Conservation (phyloP, 306 rosid species). For the Adenanthera pavonina region DNA sequence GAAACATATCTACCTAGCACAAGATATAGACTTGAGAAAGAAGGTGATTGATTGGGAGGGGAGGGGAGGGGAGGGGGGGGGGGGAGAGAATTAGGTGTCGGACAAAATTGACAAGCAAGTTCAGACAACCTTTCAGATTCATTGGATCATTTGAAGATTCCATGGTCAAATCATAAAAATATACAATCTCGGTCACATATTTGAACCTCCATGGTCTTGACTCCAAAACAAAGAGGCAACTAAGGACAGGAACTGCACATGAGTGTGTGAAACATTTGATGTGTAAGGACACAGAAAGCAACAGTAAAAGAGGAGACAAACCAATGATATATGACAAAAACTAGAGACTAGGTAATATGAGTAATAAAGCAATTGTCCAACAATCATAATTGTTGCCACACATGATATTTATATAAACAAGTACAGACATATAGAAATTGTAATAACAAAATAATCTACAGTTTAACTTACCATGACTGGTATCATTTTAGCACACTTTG, state of each 20-base stretch:
- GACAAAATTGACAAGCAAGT: too few relatives aligned
- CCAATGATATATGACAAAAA: conserved; percentile 24
- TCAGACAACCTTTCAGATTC: too few relatives aligned
- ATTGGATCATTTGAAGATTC: conserved; percentile 1
- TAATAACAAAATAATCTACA: not conserved
- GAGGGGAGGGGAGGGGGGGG: not conserved
- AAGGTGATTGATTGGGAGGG: not conserved
- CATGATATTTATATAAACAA: conserved; percentile 11
- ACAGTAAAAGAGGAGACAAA: not conserved
- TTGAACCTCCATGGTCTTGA: not conserved
- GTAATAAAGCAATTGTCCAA: not conserved
- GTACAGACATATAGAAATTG: conserved; percentile 2
- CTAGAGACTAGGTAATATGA: conserved; percentile 11
- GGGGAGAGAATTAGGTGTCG: not conserved
- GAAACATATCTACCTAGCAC: not conserved
- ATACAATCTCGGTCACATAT: not conserved
- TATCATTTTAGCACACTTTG: conserved; percentile 73
- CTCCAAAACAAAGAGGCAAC: not conserved
- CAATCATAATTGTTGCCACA: not conserved
- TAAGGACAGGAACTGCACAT: too few relatives aligned
- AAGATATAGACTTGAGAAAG: not conserved
- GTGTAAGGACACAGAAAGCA: not conserved
- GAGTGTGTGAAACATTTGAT: not conserved
- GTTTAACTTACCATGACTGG: conserved; percentile 86
- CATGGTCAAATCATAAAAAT: not conserved